Evolutionary conservation across 2,329 filamentous ascomycete genomes (phyloP).

Genomic region (Epichloe hybrida): DNA sequence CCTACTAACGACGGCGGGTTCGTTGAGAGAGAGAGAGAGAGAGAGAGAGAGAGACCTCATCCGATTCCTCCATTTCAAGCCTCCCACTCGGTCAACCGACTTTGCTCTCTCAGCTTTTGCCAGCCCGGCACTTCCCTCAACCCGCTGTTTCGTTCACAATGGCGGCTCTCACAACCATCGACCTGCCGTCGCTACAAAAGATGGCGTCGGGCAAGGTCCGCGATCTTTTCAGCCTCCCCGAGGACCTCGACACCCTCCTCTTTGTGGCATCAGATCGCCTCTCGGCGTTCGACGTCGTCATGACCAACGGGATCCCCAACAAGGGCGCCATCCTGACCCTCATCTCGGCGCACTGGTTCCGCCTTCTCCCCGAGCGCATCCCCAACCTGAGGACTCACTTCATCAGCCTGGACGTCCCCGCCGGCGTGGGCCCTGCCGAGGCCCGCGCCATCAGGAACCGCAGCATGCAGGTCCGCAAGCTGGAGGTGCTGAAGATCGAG

Average conservation of each 20-base stretch:
- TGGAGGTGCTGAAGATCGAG: constrained; percentile 14
- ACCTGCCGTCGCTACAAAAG: constrained; percentile 20
- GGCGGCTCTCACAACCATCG: constrained; percentile 15
- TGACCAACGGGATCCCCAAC: constrained; percentile 51
- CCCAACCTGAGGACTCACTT: constrained; percentile 40
- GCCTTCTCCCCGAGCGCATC: constrained; percentile 29
- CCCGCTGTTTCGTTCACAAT: background rate
- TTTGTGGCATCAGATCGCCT: constrained; percentile 84
- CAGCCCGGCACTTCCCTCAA: background rate
- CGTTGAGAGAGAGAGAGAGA: no score
- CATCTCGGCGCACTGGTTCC: constrained; percentile 39
- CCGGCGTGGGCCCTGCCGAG: constrained; percentile 18
- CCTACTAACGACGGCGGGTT: no score
- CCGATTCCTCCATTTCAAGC: no score
- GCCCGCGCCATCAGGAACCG: constrained; percentile 45
- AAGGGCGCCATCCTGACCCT: constrained; percentile 40
- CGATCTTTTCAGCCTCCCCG: constrained; percentile 63
- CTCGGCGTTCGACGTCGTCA: constrained; percentile 87
- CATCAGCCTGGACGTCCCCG: constrained; percentile 29
- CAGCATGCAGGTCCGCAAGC: constrained; percentile 61
- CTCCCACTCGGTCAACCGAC: no score
- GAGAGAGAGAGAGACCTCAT: no score
- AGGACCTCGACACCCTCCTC: constrained; percentile 47
- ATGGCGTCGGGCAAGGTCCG: constrained; percentile 53
- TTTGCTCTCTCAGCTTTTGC: no score